Percentiles rank a stretch among this genome's conserved stretches.
These are phyloP conservation scores for Acanthamoeba sp. DNA, from an alignment of 208 protist species.

Conservation along the genomic window DNA sequence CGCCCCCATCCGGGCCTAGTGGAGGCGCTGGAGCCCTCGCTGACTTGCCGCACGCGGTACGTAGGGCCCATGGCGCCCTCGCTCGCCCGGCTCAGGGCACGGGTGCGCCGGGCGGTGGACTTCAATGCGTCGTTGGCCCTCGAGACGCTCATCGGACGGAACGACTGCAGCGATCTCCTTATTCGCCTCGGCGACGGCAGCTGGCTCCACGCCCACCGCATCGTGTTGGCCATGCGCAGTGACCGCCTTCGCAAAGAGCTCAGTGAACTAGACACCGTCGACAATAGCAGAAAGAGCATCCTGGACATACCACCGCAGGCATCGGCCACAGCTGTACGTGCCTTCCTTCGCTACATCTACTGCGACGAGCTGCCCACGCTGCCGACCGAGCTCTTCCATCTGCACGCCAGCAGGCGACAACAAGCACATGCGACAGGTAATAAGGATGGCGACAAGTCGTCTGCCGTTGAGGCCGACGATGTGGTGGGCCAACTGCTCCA, in stretches of 20 bases:
- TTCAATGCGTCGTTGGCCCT: not conserved
- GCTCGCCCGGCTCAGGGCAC: not conserved
- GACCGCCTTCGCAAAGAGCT: not conserved
- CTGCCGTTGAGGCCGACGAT: not conserved
- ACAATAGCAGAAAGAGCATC: not conserved
- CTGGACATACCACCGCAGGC: not conserved
- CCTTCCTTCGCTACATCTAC: not conserved
- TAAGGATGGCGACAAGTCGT: no score
- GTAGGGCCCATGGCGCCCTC: not conserved
- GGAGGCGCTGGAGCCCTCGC: not conserved
- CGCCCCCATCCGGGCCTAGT: not conserved
- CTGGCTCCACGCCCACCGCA: not conserved
- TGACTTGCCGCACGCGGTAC: not conserved
- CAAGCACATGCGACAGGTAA: no score
- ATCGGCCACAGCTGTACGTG: not conserved
- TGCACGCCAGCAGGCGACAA: not conserved
- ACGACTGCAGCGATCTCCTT: constrained; percentile 11
- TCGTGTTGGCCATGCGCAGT: constrained; percentile 36
- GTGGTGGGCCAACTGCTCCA: constrained; percentile 3
- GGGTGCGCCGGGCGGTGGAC: not conserved
- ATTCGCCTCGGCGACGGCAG: not conserved
- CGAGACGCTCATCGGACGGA: not conserved
- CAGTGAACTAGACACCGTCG: not conserved
- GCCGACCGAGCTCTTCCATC: not conserved
- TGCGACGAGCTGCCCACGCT: not conserved